phyloP scores from a whole-genome alignment of 1,284 basidiomycete genomes.

The Exobasidium cylindrosporum region DNA sequence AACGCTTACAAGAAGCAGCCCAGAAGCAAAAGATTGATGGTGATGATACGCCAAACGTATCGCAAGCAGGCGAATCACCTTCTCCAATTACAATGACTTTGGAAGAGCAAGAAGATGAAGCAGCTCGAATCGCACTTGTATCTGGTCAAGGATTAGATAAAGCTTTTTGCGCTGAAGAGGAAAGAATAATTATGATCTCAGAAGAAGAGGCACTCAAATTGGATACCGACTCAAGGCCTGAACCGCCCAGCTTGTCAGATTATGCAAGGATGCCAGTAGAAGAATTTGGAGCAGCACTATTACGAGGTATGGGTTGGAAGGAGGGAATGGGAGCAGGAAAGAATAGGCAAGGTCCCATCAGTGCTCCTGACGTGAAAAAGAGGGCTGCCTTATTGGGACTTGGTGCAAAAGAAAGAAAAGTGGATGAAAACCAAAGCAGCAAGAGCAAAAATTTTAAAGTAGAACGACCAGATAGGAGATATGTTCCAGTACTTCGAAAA shows the following conservation, averaged over 20 bases:
- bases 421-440: constrained; percentile 1
- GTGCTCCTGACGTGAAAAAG: constrained; percentile 42
- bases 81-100: neutral
- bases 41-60: neutral
- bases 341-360: constrained; percentile 35
- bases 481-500: constrained; percentile 66
- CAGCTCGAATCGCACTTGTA: constrained; percentile 23
- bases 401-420: constrained; percentile 45
- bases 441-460: constrained; percentile 40
- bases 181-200: constrained; percentile 28
- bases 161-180: neutral
- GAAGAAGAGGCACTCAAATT: constrained; percentile 39
- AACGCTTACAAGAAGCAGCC: neutral
- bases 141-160: constrained; percentile 16
- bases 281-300: constrained; percentile 86
- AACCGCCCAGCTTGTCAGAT: constrained; percentile 69
- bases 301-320: constrained; percentile 96
- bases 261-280: constrained; percentile 87
- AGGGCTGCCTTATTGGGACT: constrained; percentile 46
- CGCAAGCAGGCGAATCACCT: neutral
- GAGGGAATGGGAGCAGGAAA: constrained; percentile 68
- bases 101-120: neutral
- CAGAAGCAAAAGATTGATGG: neutral
- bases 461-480: constrained; percentile 64
- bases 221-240: constrained; percentile 46